Conservation (phyloP, 176 grass and related monocot species). For the Bothriochloa decipiens region DNA sequence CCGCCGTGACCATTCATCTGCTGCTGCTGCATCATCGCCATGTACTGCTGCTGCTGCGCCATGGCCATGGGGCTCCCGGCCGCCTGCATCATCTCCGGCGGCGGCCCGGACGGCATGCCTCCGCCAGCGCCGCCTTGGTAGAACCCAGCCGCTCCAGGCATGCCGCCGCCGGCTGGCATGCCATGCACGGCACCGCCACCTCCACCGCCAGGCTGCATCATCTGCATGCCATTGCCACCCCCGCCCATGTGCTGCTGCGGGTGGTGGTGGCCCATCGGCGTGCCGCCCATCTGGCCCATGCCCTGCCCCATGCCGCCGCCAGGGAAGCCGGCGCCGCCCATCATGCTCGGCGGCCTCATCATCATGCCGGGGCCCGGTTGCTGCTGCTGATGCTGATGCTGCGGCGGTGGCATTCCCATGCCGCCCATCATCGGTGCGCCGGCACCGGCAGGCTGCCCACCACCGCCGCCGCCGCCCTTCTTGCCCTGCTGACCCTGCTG, state of each 20-base stretch:
- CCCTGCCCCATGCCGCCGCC: slow-evolving; percentile 2
- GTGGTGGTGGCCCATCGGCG: slow-evolving; percentile 61
- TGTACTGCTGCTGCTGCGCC: slow-evolving; percentile 57
- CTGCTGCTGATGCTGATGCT: background rate
- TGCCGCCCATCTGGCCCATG: slow-evolving; percentile 56
- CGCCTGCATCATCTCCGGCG: slow-evolving; percentile 58
- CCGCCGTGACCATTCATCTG: slow-evolving; percentile 52
- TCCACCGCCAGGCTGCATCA: slow-evolving; percentile 33
- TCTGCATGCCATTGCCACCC: slow-evolving; percentile 24
- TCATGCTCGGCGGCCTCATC: slow-evolving; percentile 48
- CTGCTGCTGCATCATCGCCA: slow-evolving; percentile 54
- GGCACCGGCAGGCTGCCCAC: background rate
- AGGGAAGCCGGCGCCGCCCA: slow-evolving; percentile 49
- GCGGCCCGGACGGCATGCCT: slow-evolving; percentile 31
- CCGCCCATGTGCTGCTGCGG: slow-evolving; percentile 7
- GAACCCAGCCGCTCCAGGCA: slow-evolving; percentile 18
- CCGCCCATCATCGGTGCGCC: slow-evolving; percentile 17
- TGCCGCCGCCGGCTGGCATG: slow-evolving; percentile 39
- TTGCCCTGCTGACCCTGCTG: slow-evolving; percentile 30
- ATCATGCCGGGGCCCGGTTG: slow-evolving; percentile 40
- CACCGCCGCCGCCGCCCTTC: slow-evolving; percentile 27
- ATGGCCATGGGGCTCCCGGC: slow-evolving; percentile 46
- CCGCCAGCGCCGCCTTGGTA: slow-evolving; percentile 39
- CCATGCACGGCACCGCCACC: slow-evolving; percentile 33
- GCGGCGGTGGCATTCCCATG: slow-evolving; percentile 33